These are phyloP conservation scores for Rhizophlyctis rosea DNA, from an alignment of 192 early-diverging fungal genomes.

Conservation along the genomic window DNA sequence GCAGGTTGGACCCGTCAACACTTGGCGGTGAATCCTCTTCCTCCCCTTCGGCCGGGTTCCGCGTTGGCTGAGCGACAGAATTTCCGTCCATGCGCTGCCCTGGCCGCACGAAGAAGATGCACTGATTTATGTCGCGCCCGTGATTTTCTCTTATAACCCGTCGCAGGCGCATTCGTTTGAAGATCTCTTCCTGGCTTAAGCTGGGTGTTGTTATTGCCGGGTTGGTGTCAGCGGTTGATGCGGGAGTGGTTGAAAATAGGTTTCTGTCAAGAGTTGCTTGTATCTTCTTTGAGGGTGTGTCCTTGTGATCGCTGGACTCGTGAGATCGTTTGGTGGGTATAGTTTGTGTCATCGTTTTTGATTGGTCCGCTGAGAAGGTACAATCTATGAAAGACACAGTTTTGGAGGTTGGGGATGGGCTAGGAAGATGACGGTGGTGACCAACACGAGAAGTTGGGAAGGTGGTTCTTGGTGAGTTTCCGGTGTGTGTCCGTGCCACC, in stretches of 20 bases:
- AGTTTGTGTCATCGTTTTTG: no score
- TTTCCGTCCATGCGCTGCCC: not conserved
- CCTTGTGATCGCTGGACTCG: no score
- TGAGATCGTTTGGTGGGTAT: no score
- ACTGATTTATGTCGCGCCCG: constrained; percentile 65
- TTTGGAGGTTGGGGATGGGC: no score
- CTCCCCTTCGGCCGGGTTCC: not conserved
- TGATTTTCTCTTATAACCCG: constrained; percentile 92
- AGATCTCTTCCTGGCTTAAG: constrained; percentile 38
- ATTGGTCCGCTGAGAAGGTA: no score
- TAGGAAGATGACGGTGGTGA: no score
- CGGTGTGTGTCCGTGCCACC: no score
- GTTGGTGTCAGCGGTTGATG: not conserved
- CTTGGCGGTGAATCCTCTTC: no score
- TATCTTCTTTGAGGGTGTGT: not conserved
- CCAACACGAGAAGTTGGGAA: no score
- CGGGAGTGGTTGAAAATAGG: not conserved
- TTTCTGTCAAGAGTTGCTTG: not conserved
- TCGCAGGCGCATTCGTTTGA: constrained; percentile 72
- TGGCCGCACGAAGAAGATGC: constrained; percentile 55
- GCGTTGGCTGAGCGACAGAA: no score
- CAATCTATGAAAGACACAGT: no score
- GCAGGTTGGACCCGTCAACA: constrained; percentile 17
- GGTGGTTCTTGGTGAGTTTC: no score
- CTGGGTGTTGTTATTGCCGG: not conserved